Conservation (phyloP, 805 yeast species). For the Yarrowia osloensis region DNA sequence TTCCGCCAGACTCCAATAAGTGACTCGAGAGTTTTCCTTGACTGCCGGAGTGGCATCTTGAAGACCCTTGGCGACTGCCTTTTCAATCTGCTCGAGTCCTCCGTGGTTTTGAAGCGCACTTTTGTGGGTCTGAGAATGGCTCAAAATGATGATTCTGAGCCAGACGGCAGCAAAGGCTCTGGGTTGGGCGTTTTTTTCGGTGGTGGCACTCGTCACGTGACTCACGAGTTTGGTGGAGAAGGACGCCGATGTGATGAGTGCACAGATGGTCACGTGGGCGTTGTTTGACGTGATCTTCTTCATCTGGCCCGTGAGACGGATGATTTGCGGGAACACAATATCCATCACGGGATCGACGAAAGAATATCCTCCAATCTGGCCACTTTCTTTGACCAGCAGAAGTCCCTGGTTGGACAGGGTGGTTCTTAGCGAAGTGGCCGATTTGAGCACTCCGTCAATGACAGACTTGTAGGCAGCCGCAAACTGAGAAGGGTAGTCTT, state of each 20-base stretch:
- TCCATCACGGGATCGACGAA: constrained; percentile 49
- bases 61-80: constrained; percentile 59
- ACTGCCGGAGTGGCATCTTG: constrained; percentile 80
- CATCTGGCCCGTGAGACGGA: constrained; percentile 59
- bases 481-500: constrained; percentile 43
- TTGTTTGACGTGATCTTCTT: constrained; percentile 65
- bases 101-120: constrained; percentile 40
- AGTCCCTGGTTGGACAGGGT: constrained; percentile 77
- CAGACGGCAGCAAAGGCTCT: constrained; percentile 70
- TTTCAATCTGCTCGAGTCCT: constrained; percentile 51
- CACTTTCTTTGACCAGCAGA: constrained; percentile 67
- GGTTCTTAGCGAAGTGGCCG: constrained; percentile 75
- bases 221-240: constrained; percentile 55
- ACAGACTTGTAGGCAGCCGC: constrained; percentile 48
- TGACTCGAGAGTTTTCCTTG: constrained; percentile 68
- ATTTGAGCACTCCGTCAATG: constrained; percentile 64
- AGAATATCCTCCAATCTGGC: constrained; percentile 36
- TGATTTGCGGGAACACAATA: constrained; percentile 49
- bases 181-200: constrained; percentile 72
- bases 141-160: constrained; percentile 57
- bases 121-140: constrained; percentile 46
- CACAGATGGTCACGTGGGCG: constrained; percentile 46
- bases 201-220: constrained; percentile 53
- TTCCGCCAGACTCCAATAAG: constrained; percentile 69
- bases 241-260: constrained; percentile 57